Evolutionary conservation across 192 early-diverging fungal species (phyloP).

Genomic region (Backusella westeae): DNA sequence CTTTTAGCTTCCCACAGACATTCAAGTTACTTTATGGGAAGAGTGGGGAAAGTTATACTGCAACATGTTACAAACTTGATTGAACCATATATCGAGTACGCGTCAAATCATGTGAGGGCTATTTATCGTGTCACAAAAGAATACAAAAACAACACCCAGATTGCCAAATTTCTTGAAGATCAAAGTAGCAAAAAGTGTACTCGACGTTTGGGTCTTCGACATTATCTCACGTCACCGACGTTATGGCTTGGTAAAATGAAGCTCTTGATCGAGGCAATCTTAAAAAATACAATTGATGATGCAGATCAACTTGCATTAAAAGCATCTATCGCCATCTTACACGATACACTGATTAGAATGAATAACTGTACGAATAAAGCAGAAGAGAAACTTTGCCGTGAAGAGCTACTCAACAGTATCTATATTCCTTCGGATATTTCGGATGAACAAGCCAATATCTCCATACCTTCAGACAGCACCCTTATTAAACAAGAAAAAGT

Average conservation of each 20-base stretch:
- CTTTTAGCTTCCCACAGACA: not conserved
- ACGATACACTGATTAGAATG: constrained; percentile 10
- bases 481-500: constrained; percentile 12
- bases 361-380: constrained; percentile 5
- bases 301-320: not conserved
- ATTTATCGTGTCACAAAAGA: constrained; percentile 13
- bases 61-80: constrained; percentile 16
- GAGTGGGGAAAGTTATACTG: constrained; percentile 6
- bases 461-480: not conserved
- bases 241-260: constrained; percentile 22
- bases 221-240: constrained; percentile 21
- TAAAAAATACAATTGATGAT: constrained; percentile 14
- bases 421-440: not conserved
- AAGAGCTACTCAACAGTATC: not conserved
- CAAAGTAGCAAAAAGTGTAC: constrained; percentile 1
- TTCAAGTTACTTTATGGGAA: not conserved
- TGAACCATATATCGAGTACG: constrained; percentile 22
- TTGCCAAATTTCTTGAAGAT: not conserved
- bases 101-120: constrained; percentile 10
- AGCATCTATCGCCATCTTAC: constrained; percentile 3
- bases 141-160: not conserved
- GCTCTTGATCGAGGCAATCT: constrained; percentile 13
- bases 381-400: not conserved
- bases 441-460: not conserved
- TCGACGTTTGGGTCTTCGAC: constrained; percentile 13